Base-by-base conservation (phyloP, 352 stramenopile genomes). In the Phytophthora parvispora region DNA sequence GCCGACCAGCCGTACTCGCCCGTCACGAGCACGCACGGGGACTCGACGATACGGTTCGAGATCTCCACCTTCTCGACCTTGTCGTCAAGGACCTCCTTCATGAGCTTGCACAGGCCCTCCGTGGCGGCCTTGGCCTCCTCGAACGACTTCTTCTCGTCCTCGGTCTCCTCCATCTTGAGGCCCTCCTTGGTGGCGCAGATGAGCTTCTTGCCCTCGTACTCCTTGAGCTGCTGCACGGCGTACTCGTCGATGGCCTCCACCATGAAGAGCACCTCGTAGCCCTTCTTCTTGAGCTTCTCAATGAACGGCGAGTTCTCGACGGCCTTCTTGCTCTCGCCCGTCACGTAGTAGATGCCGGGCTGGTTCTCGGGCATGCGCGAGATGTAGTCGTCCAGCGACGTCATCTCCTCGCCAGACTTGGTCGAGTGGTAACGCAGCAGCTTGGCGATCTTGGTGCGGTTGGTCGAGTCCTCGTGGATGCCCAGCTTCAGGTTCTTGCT, bases 61-160 rank as follows among this genome's bases (percentile, higher is more conserved):
- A 99, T 98, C 73, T 99, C 90, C 25, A 99, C 98, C 96, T 99
- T 99, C 83, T 99, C 98, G 42, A 99, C 97, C 97, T 99, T 99
- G 88, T 99, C 98, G 73, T 99, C 98, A 52, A 99, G 90, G 18
- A 99, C 97, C 78, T 99, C 98, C 94, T 99, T 99, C 79, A 99
- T 99, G 51, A 99, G 87, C 90, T 99, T 99, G 96, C 97, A 99
- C 45, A 99, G 80, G 53, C 93, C 96, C 59, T 99, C 96, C 15
- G 96, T 98, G 73, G 98, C 98, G 36, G 94, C 95, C 94, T 99
- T 99, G 15, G 98, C 98, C 80, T 99, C 98, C 80, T 99, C 97
- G 73, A 99, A 99, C 56, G 89, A 80, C 87, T 99, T 99, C 96
- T 99, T 99, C 86, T 99, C 97, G 28, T 99, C 97, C 61, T 99